Evolutionary conservation across 208 protist species (phyloP), one percentile per base, ranked within the genome.

Genomic region (Acanthamoeba culbertsoni): DNA sequence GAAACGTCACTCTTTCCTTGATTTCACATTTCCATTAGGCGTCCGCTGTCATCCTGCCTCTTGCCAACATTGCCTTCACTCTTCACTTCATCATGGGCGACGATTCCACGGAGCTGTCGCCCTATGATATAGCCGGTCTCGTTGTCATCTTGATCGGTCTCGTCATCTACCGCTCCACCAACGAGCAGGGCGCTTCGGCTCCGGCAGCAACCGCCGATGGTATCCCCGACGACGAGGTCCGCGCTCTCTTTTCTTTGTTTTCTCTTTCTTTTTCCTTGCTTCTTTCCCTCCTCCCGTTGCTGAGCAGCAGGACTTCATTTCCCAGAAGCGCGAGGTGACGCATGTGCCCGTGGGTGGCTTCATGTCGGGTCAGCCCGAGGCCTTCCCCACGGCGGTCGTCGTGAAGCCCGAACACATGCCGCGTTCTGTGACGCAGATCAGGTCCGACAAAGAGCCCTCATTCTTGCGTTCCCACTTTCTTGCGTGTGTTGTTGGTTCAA

Each of bases 61-160:
- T 94, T 68, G 91, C 91, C 48, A 94, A 94, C 91, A 94, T 94
- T 37, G 31, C 57, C 12, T 94, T 94, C 65, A 94, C 91, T 16
- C 46, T 94, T 4, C 10, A 94, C 40, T 94, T 94, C 55, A 90
- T 94, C 53, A 94, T 94, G 91, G 91, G 75, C 45, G 28, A 65
- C 26, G 16, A 73, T 6, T 68, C 91, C 33, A 94, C 91, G 16
- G 26, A 8, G 46, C 91, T 94, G 10, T 62, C 45, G 20, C 42
- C 57, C 33, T 91, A 86, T 43, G 91, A 94, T 68, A 94, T 94
- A 23, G 91, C 48, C 55, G 91, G 75, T 73, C 55, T 94, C 18
- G 28, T 94, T 7, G 51, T 94, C 65, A 94, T 94, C 33, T 40
- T 94, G 14, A 31, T 53, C 26, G 91, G 91, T 73, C 53, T 94